Conservation (phyloP, 805 yeast genomes). For the Cyberlindnera sargentensis region DNA sequence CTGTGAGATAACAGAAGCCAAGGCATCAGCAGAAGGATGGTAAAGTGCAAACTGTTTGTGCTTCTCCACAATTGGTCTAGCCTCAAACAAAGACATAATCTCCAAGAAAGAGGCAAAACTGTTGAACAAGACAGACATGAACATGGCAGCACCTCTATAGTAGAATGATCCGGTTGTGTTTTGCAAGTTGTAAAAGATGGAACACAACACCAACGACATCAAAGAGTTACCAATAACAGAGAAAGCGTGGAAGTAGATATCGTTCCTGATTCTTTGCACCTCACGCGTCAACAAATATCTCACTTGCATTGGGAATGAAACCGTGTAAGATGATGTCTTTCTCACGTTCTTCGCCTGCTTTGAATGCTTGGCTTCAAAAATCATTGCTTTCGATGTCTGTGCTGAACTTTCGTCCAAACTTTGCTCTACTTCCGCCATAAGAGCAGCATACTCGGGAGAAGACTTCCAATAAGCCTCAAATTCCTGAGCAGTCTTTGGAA, state of each 20-base stretch:
- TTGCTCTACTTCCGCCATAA: constrained; percentile 2
- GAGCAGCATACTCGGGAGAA: constrained; percentile 33
- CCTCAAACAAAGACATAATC: constrained; percentile 29
- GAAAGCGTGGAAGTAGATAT: constrained; percentile 38
- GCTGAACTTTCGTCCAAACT: background rate
- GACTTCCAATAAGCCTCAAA: constrained; percentile 43
- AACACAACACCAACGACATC: constrained; percentile 50
- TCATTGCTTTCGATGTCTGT: background rate
- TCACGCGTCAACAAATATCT: constrained; percentile 40
- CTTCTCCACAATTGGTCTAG: constrained; percentile 52
- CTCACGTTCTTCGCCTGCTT: constrained; percentile 43
- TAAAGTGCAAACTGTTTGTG: constrained; percentile 52
- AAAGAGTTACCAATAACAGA: constrained; percentile 36
- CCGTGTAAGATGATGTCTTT: constrained; percentile 42
- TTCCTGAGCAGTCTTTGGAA: constrained; percentile 47
- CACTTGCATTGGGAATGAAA: constrained; percentile 48
- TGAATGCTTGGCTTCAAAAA: constrained; percentile 41
- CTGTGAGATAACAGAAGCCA: constrained; percentile 56
- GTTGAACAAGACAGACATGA: constrained; percentile 58
- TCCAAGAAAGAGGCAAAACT: constrained; percentile 56
- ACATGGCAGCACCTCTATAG: constrained; percentile 56
- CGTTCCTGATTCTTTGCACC: constrained; percentile 41
- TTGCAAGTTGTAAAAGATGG: constrained; percentile 49
- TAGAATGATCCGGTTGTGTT: constrained; percentile 40
- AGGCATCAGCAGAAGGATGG: constrained; percentile 58